Evolutionary conservation across 176 grass and related monocot genomes (phyloP).

Genomic region (Carex cristatella): DNA sequence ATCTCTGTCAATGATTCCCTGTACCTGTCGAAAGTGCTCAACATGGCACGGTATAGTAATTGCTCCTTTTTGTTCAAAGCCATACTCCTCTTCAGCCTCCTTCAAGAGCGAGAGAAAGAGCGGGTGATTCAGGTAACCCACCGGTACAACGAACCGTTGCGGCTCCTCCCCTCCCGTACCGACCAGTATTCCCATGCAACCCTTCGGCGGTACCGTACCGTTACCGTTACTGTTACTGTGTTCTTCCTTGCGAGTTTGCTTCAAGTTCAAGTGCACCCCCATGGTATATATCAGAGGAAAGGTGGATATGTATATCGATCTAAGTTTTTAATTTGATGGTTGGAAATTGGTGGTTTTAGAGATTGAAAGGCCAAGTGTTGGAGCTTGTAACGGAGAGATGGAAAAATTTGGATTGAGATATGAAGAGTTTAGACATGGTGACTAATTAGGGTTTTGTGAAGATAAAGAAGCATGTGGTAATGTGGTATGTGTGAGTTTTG

Average conservation of each 20-base stretch:
- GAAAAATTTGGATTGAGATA: conserved; percentile 9
- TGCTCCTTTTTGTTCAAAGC: conserved; percentile 77
- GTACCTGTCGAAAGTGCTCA: conserved; percentile 70
- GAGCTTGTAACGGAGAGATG: conserved; percentile 28
- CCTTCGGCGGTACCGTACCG: conserved; percentile 53
- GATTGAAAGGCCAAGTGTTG: conserved; percentile 37
- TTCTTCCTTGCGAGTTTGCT: background rate
- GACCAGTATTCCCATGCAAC: conserved; percentile 76
- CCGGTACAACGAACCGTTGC: conserved; percentile 67
- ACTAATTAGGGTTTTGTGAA: conserved; percentile 5
- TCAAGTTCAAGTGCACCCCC: conserved; percentile 23
- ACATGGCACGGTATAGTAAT: conserved; percentile 92
- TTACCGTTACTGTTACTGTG: background rate
- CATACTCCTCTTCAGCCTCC: conserved; percentile 90
- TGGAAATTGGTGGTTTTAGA: background rate
- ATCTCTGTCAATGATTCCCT: conserved; percentile 56
- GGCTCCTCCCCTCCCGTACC: conserved; percentile 35
- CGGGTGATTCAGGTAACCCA: conserved; percentile 72
- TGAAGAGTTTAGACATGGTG: conserved; percentile 22
- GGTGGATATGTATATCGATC: background rate
- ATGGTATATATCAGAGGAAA: background rate
- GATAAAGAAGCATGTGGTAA: conserved; percentile 19
- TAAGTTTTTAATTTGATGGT: background rate
- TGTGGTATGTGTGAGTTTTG: background rate
- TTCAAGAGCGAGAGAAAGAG: conserved; percentile 67